Base-by-base conservation (phyloP, 305 asterid genomes). In the Euphrasia arctica region DNA sequence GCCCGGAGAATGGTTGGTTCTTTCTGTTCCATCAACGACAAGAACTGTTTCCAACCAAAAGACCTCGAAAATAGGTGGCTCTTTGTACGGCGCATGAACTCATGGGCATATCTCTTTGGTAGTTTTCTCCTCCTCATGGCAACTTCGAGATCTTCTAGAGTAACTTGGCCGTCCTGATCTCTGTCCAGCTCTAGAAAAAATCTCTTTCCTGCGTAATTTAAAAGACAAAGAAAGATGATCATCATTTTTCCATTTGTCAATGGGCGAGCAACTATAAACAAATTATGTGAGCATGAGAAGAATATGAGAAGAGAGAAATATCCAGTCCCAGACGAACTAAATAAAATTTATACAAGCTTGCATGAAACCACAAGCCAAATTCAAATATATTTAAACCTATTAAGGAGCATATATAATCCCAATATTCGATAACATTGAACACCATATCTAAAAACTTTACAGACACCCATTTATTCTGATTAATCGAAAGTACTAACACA, bases 1-100 rank as follows among this genome's bases (percentile, higher is more conserved):
- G 98, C 98, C 56, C 96, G 86, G 56, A 93, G 95, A 73, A 93
- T 93, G 60, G 96, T 93, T 58, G 98, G 96, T 67, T 93, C 98
- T 78, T 90, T 93, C 85, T 93, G 98, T 76, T 93, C 98, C 96
- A 93, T 87, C 72, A 93, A 76, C 57, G 96, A 87, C 72, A 93
- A 77, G 65, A 93, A 93, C 73, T 93, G 96, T 74, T 88, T 90
- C 97, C 98, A 93, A 58, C 98, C 95, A 78, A 93, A 90, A 55
- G 98, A 93, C 69, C 82, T 86, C 28, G 96, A 83, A 75, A 93
- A 90, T 82, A 93, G 72, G 83, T 90, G 90, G 70, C 96, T 80
- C 81, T 86, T 84, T 67, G 98, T 74, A 69, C 97, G 97, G 54
- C 86, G 77, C 95, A 93, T 90, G 78, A 93, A 83, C 70, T 93